Percentiles rank a stretch among this genome's conserved stretches.
These are phyloP conservation scores for Solanum verrucosum DNA, from an alignment of 257 asterid species.

Conservation along the genomic window DNA sequence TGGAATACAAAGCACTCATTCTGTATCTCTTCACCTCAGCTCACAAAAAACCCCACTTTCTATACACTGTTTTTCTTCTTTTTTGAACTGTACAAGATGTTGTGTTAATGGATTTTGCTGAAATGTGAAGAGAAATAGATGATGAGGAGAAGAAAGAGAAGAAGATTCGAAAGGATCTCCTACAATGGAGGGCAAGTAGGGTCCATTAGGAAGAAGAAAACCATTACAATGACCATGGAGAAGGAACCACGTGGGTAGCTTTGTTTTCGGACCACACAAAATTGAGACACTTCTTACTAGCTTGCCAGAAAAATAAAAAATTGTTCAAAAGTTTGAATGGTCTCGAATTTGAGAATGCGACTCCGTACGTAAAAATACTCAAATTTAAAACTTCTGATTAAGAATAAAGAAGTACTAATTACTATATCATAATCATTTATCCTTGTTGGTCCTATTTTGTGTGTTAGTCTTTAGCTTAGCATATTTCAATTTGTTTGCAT, in stretches of 20 bases:
- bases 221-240: background rate
- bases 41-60: background rate
- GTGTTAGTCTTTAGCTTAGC: background rate
- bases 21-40: background rate
- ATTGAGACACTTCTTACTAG: no score
- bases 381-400: no score
- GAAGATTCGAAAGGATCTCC: constrained; percentile 9
- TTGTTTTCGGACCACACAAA: background rate
- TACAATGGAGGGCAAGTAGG: background rate
- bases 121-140: constrained; percentile 8
- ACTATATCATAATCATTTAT: no score
- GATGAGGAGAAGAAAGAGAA: background rate
- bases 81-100: background rate
- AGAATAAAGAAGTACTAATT: no score
- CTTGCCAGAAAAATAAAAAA: background rate
- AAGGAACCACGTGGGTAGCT: constrained; percentile 8
- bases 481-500: background rate
- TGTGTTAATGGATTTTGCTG: background rate
- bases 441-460: background rate
- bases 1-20: constrained; percentile 74
- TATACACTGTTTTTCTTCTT: background rate
- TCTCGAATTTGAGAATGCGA: background rate
- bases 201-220: background rate
- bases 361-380: no score
- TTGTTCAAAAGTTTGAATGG: background rate